phyloP scores from a whole-genome alignment of 257 asterid species.

The Linaria vulgaris region DNA sequence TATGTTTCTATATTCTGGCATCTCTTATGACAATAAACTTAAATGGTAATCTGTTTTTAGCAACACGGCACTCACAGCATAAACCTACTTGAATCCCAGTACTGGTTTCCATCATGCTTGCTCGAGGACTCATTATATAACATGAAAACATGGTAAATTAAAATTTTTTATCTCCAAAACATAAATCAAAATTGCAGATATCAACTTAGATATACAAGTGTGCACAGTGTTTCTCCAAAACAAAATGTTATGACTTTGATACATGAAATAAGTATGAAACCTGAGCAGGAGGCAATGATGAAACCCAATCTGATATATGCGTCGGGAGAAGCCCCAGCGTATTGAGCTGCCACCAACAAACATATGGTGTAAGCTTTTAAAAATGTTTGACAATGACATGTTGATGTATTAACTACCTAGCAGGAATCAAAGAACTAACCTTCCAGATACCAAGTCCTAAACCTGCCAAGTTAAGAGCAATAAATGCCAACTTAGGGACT shows the following conservation, averaged over 20 bases:
- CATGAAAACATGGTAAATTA: neutral
- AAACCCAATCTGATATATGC: conserved; percentile 95
- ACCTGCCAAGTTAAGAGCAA: conserved; percentile 86
- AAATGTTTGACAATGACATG: neutral
- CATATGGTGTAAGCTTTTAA: conserved; percentile 10
- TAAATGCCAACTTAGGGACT: conserved; percentile 67
- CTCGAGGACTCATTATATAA: neutral
- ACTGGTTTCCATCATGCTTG: neutral
- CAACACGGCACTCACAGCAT: too few species aligned
- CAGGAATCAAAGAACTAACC: conserved; percentile 43
- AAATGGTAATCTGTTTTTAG: too few species aligned
- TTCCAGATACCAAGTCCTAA: conserved; percentile 92
- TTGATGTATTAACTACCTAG: neutral
- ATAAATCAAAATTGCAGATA: neutral
- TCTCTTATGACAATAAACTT: too few species aligned
- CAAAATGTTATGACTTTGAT: neutral
- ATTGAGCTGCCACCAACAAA: conserved; percentile 65
- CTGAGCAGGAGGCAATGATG: conserved; percentile 98
- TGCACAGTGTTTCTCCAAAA: neutral
- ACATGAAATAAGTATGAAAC: conserved; percentile 33
- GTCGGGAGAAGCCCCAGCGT: conserved; percentile 98
- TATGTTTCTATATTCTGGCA: too few species aligned
- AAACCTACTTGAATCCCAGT: neutral
- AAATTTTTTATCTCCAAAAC: neutral
- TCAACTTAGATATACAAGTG: neutral